A percentile compares a stretch with the other conserved stretches of the same genome.
phyloP scores from a whole-genome alignment of 2,329 filamentous ascomycete genomes.

The Diplocarpon rosae region DNA sequence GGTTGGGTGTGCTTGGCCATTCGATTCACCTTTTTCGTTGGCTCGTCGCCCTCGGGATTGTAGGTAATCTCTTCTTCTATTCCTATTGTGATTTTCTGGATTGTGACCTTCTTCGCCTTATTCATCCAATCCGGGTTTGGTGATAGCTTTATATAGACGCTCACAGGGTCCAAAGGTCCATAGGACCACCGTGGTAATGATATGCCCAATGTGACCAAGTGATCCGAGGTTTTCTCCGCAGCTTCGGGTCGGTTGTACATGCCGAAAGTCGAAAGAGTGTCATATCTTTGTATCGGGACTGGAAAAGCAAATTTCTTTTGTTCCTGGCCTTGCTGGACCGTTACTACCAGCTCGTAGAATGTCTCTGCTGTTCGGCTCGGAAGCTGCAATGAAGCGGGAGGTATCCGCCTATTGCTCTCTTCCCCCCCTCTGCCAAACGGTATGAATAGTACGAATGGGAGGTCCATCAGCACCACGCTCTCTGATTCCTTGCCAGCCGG shows the following conservation, averaged over 20 bases:
- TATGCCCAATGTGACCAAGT: slow-evolving; percentile 82
- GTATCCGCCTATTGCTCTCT: slow-evolving; percentile 80
- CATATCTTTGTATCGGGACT: slow-evolving; percentile 83
- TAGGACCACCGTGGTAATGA: slow-evolving; percentile 94
- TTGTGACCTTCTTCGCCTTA: slow-evolving; percentile 85
- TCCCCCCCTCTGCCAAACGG: slow-evolving; percentile 86
- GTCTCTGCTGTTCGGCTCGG: slow-evolving; percentile 93
- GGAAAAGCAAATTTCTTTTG: slow-evolving; percentile 89
- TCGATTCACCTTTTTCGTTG: slow-evolving; percentile 78
- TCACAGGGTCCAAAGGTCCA: slow-evolving; percentile 87
- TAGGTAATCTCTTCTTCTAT: slow-evolving; percentile 99
- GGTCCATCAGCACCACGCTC: slow-evolving; percentile 86
- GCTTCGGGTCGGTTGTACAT: slow-evolving; percentile 98
- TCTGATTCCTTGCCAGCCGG: slow-evolving; percentile 75
- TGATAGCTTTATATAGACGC: slow-evolving; percentile 86
- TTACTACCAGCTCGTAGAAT: slow-evolving; percentile 92
- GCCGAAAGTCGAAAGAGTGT: slow-evolving; percentile 94
- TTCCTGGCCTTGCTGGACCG: slow-evolving; percentile 80
- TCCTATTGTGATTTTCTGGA: slow-evolving; percentile 83
- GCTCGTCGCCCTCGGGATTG: slow-evolving; percentile 94
- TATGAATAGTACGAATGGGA: slow-evolving; percentile 95
- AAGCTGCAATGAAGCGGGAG: slow-evolving; percentile 82
- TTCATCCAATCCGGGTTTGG: slow-evolving; percentile 86
- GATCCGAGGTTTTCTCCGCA: slow-evolving; percentile 75
- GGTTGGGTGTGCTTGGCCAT: slow-evolving; percentile 35